Percentiles rank a stretch among this genome's conserved stretches.
These are phyloP conservation scores for Umbelopsis sp. DNA, from an alignment of 192 early-diverging fungal genomes.

Conservation along the genomic window DNA sequence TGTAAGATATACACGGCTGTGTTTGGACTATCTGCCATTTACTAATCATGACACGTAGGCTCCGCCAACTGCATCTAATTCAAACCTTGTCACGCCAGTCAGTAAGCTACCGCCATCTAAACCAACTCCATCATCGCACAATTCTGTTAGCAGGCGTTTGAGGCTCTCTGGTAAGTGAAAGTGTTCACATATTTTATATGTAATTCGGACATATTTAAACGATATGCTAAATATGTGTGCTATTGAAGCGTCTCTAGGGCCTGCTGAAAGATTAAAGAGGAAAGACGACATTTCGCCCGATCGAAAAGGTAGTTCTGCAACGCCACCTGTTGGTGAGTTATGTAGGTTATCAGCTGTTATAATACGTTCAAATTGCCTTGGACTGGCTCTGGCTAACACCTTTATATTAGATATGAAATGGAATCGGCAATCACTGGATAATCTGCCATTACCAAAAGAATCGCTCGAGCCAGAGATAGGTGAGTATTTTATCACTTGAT, in stretches of 20 bases:
- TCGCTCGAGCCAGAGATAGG: not conserved
- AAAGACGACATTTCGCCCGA: not conserved
- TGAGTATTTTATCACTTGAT: not conserved
- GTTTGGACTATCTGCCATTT: not conserved
- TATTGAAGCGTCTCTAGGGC: slow-evolving; percentile 1
- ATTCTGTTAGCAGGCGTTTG: slow-evolving; percentile 1
- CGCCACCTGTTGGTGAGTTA: not conserved
- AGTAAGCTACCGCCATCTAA: not conserved
- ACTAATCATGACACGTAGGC: not conserved
- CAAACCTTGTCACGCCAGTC: not conserved
- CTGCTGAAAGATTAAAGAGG: not conserved
- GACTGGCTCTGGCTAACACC: not conserved
- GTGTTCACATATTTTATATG: too few relatives aligned
- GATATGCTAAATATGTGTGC: not conserved
- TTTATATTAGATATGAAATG: not conserved
- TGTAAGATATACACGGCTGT: not conserved
- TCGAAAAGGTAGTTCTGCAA: not conserved
- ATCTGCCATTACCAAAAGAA: not conserved
- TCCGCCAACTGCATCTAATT: not conserved
- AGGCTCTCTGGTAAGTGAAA: not conserved
- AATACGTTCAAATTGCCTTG: not conserved
- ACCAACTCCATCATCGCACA: slow-evolving; percentile 6
- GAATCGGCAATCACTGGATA: slow-evolving; percentile 7
- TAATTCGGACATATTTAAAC: not conserved
- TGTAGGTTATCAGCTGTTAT: not conserved